Percentiles rank a stretch among this genome's conserved stretches.
phyloP scores from a whole-genome alignment of 768 basidiomycete genomes.

The Calocera cornea region DNA sequence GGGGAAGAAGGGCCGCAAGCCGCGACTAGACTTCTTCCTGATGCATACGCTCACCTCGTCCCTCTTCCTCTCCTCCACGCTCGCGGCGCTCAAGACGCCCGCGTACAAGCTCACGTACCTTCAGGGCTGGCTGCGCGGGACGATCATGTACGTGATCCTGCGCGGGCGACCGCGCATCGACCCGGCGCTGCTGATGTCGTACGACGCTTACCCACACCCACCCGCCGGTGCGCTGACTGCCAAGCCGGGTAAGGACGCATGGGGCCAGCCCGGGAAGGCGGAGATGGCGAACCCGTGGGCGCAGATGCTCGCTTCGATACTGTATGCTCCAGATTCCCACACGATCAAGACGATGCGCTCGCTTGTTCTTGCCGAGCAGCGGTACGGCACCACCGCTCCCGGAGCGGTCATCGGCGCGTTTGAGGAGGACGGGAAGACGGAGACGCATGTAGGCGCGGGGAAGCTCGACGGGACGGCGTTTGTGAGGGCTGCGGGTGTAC shows the following conservation, averaged over 20 bases:
- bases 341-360: slow-evolving; percentile 38
- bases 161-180: slow-evolving; percentile 45
- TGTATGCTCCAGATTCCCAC: slow-evolving; percentile 42
- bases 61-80: slow-evolving; percentile 35
- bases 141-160: slow-evolving; percentile 26
- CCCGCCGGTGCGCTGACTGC: slow-evolving; percentile 15
- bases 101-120: slow-evolving; percentile 33
- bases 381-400: slow-evolving; percentile 32
- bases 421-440: slow-evolving; percentile 25
- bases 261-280: slow-evolving; percentile 23
- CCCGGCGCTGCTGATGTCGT: slow-evolving; percentile 34
- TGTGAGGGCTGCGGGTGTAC: slow-evolving; percentile 41
- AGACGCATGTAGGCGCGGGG: slow-evolving; percentile 34
- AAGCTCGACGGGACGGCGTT: slow-evolving; percentile 45
- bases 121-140: slow-evolving; percentile 5
- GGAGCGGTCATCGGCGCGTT: slow-evolving; percentile 34
- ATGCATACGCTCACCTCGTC: slow-evolving; percentile 45
- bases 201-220: slow-evolving; percentile 31
- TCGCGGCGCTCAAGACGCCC: slow-evolving; percentile 23
- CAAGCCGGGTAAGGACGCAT: not conserved
- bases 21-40: slow-evolving; percentile 43
- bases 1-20: slow-evolving; percentile 34
- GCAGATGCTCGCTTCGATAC: slow-evolving; percentile 31
- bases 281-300: slow-evolving; percentile 41
- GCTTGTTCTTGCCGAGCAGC: slow-evolving; percentile 35